Evolutionary conservation across 441 rosid species (phyloP).

Genomic region (Theobroma grandiflorum): DNA sequence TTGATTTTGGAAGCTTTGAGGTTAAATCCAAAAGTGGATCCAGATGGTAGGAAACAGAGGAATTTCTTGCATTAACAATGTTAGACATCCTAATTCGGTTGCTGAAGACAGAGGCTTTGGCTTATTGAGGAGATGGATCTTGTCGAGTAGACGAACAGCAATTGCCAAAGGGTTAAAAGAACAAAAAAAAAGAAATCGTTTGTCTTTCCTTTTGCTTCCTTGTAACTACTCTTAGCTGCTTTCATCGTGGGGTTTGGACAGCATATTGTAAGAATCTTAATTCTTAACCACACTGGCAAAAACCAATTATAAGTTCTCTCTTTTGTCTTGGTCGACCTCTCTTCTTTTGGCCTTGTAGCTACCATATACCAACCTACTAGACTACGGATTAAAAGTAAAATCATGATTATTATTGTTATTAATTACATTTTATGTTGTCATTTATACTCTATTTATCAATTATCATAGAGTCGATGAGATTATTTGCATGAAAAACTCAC

Average conservation of each 20-base stretch:
- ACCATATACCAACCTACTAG: no score
- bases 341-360: no score
- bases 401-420: no score
- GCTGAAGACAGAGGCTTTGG: background rate
- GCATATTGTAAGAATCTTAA: slow-evolving; percentile 14
- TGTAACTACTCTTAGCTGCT: background rate
- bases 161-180: no score
- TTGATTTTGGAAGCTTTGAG: background rate
- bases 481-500: no score
- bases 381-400: no score
- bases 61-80: background rate
- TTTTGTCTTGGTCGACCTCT: no score
- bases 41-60: background rate
- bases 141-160: background rate
- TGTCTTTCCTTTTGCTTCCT: background rate
- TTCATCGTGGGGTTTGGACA: slow-evolving; percentile 4
- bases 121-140: slow-evolving; percentile 4
- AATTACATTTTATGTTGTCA: no score
- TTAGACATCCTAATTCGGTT: background rate
- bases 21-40: background rate
- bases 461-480: no score
- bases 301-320: background rate
- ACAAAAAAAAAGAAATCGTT: background rate
- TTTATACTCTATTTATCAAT: no score
- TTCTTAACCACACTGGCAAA: background rate